These are phyloP conservation scores for Amanita phalloides DNA, from an alignment of 768 basidiomycete genomes.

Conservation along the genomic window DNA sequence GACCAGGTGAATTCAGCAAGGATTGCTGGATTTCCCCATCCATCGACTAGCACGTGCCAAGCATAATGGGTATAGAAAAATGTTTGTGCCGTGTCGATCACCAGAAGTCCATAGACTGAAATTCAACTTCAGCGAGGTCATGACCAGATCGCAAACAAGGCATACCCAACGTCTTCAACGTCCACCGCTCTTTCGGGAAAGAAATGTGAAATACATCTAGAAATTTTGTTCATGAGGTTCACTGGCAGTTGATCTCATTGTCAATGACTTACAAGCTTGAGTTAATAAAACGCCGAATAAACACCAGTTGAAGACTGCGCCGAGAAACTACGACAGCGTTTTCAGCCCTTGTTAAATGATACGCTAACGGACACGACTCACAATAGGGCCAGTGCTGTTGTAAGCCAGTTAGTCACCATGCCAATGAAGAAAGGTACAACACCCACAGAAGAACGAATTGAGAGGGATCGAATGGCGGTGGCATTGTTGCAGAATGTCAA, in stretches of 20 bases:
- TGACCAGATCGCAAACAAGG: not conserved
- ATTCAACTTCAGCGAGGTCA: not conserved
- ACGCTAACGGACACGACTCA: not conserved
- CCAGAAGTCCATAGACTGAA: not conserved
- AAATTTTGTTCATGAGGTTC: not conserved
- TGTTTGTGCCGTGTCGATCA: conserved; percentile 3
- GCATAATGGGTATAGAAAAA: conserved; percentile 1
- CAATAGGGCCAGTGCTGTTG: conserved; percentile 3
- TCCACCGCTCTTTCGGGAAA: conserved; percentile 5
- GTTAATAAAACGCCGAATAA: conserved; percentile 2
- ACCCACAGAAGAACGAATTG: conserved; percentile 3
- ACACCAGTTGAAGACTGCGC: conserved; percentile 4
- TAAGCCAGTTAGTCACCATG: not conserved
- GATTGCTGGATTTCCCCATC: conserved; percentile 1
- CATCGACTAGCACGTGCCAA: not conserved
- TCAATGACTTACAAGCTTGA: conserved; percentile 1
- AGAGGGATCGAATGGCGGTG: not conserved
- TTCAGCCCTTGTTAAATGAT: not conserved
- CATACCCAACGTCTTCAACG: not conserved
- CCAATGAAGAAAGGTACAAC: not conserved
- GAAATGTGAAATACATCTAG: conserved; percentile 1
- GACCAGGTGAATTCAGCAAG: conserved; percentile 2
- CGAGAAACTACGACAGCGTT: not conserved
- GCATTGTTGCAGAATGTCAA: not conserved
- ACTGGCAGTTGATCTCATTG: not conserved